Conservation (phyloP, 805 yeast species). For the Zygosaccharomyces pseudorouxii region DNA sequence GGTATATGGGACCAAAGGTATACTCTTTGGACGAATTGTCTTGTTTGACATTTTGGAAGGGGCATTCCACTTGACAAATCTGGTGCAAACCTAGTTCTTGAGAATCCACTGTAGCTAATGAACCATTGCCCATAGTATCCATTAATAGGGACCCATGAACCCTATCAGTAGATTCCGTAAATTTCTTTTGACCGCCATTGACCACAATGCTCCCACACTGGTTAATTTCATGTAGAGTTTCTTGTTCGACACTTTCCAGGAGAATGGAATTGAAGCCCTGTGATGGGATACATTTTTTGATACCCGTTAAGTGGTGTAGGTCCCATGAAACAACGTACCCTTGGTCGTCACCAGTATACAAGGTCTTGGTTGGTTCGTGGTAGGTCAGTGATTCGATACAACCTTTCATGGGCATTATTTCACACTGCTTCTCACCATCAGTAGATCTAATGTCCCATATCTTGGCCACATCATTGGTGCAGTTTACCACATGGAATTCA, state of each 20-base stretch:
- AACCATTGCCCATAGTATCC: conserved; percentile 16
- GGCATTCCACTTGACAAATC: conserved; percentile 20
- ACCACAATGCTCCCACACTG: conserved; percentile 31
- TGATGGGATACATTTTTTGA: conserved; percentile 19
- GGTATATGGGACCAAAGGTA: conserved; percentile 1
- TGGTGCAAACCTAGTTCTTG: conserved; percentile 28
- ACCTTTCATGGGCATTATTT: conserved; percentile 23
- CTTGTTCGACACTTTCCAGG: conserved; percentile 4
- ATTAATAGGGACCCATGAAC: conserved; percentile 14
- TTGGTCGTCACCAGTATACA: conserved; percentile 24
- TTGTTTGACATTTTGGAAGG: background rate
- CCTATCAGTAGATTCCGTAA: conserved; percentile 1
- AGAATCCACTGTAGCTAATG: conserved; percentile 17
- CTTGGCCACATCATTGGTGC: conserved; percentile 20
- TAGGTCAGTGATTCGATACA: conserved; percentile 19
- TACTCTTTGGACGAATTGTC: background rate
- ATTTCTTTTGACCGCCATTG: conserved; percentile 7
- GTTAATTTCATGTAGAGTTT: conserved; percentile 13
- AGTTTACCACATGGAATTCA: conserved; percentile 22
- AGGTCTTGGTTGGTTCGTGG: conserved; percentile 11
- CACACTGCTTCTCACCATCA: conserved; percentile 18
- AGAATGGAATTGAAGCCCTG: conserved; percentile 22
- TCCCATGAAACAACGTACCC: conserved; percentile 29
- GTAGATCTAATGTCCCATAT: conserved; percentile 28
- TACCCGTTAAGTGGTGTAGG: conserved; percentile 14